Evolutionary conservation across 108 stramenopile species (phyloP), one percentile per base, ranked within the genome.

Genomic region (Conticribra weissflogii): DNA sequence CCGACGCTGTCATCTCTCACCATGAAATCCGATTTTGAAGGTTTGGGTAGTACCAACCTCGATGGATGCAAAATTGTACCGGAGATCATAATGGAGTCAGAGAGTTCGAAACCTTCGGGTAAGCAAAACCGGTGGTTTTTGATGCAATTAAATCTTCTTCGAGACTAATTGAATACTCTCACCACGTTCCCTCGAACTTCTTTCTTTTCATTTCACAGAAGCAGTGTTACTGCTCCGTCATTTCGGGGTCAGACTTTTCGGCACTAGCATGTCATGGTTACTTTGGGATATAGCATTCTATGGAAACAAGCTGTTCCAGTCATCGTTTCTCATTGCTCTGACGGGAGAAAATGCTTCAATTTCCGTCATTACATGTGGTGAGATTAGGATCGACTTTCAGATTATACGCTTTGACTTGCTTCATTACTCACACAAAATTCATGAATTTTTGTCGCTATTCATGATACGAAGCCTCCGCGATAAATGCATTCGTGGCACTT

Each of bases 211-310:
- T n/a, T 12, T 28, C 3, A 50, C 62, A 3, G 73, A 74, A 69
- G 54, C 29, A 17, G 23, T 21, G 14, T 56, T 82, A 18, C 41
- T 88, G 9, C 52, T 84, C 21, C 72, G 67, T 15, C 61, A 88
- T 47, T 92, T 85, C 56, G 90, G 90, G 30, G 61, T 78, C 19
- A 55, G 90, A 46, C 56, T 92, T 30, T 80, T 92, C 58, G 90
- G 90, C 9, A 81, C 86, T 1, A 76, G 81, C 22, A 25, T 73
- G 7, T 52, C 86, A 12, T 92, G 90, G 90, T 33, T 89, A 7
- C 52, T 89, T 1, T 92, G 90, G 90, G 90, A 92, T 58, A 66
- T 92, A 45, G 84, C 88, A 30, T 92, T 87, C 74, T 92, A 92
- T 63, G 90, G 90, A 7, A 92, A 92, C 62, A 92, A 92, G 53